Conservation (phyloP, 2,329 filamentous ascomycete genomes). For the Colletotrichum navitas region DNA sequence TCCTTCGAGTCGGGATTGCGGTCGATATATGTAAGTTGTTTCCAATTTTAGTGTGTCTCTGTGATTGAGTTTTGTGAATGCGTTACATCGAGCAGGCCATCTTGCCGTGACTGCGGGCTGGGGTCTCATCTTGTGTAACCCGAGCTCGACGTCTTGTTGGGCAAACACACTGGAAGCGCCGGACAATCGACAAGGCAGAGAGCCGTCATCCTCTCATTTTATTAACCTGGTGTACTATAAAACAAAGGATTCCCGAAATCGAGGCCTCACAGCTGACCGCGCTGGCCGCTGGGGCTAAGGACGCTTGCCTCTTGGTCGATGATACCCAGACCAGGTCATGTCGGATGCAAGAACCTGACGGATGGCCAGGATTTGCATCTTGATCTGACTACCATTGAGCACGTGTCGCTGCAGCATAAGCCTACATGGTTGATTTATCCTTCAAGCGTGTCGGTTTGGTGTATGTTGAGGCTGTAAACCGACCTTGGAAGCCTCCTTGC, state of each 20-base stretch:
- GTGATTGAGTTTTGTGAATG: constrained; percentile 5
- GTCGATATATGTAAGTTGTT: constrained; percentile 26
- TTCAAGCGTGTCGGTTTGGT: constrained; percentile 1
- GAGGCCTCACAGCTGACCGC: neutral
- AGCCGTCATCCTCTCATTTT: neutral
- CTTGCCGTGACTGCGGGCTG: constrained; percentile 20
- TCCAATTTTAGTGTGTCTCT: constrained; percentile 27
- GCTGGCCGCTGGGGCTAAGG: no score
- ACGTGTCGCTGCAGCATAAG: neutral
- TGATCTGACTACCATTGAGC: constrained; percentile 1
- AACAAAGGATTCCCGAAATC: neutral
- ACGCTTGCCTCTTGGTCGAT: neutral
- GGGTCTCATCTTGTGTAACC: constrained; percentile 27
- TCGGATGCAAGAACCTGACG: neutral
- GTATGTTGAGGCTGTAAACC: constrained; percentile 31
- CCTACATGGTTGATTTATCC: neutral
- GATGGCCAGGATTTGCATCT: neutral
- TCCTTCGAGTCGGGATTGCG: constrained; percentile 3
- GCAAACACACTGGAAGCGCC: neutral
- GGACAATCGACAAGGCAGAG: neutral
- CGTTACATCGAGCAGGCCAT: constrained; percentile 15
- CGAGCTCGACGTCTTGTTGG: constrained; percentile 4
- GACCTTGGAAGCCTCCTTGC: constrained; percentile 16
- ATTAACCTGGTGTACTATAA: neutral
- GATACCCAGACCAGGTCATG: neutral